Conservation (phyloP, 495 filamentous ascomycete genomes). For the Terfezia claveryi region DNA sequence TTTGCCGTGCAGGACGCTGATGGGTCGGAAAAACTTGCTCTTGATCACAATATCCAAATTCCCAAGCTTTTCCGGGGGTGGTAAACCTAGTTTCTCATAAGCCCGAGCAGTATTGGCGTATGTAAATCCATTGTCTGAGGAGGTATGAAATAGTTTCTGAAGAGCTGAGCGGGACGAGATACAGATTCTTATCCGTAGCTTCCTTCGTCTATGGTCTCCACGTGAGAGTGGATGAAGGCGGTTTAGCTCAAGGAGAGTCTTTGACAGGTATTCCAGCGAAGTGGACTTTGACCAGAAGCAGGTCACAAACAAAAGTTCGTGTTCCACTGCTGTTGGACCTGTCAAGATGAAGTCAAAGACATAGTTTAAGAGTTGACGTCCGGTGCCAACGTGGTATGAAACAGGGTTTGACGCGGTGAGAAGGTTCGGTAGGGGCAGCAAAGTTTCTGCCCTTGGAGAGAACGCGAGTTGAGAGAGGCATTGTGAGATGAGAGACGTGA, state of each 20-base stretch:
- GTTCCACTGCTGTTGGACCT: constrained; percentile 26
- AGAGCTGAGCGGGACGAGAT: constrained; percentile 43
- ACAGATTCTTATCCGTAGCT: constrained; percentile 33
- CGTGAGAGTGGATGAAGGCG: constrained; percentile 3
- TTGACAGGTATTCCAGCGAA: constrained; percentile 27
- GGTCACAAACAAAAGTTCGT: constrained; percentile 49
- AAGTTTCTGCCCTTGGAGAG: neutral
- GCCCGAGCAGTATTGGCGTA: constrained; percentile 23
- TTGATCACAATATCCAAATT: constrained; percentile 43
- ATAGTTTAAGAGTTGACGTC: constrained; percentile 27
- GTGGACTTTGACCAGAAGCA: constrained; percentile 52
- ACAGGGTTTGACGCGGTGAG: constrained; percentile 25
- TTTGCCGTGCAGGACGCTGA: constrained; percentile 60
- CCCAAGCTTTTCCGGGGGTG: constrained; percentile 26
- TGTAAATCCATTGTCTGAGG: constrained; percentile 28
- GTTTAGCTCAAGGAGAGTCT: constrained; percentile 32
- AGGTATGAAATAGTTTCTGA: constrained; percentile 49
- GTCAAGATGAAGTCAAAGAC: neutral
- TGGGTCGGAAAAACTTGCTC: constrained; percentile 47
- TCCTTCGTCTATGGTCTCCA: constrained; percentile 6
- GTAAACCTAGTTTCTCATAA: constrained; percentile 32
- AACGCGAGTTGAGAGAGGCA: neutral
- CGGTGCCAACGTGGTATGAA: constrained; percentile 34
- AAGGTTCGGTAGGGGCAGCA: constrained; percentile 15
- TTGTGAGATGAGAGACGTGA: too few species aligned